Evolutionary conservation across 495 filamentous ascomycete genomes (phyloP).

Genomic region (Aspergillus affinis): DNA sequence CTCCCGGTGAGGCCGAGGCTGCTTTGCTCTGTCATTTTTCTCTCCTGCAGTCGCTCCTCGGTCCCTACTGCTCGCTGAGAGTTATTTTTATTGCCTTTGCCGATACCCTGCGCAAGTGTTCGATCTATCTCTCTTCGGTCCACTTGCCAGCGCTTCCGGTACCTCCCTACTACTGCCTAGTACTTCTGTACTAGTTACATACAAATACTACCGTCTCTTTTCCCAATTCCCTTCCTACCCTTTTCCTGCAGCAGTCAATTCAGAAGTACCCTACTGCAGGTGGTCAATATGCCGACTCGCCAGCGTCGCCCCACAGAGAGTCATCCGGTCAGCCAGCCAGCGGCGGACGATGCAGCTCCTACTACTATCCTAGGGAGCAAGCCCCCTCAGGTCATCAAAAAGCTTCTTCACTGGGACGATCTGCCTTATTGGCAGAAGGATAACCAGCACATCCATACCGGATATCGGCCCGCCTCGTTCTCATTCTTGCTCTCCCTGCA

Average conservation of each 20-base stretch:
- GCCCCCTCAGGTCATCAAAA: conserved; percentile 32
- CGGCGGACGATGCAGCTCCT: conserved; percentile 19
- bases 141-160: background rate
- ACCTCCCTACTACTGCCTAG: background rate
- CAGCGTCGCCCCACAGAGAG: conserved; percentile 37
- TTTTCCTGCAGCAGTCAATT: conserved; percentile 4
- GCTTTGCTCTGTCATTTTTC: background rate
- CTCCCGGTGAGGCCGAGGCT: background rate
- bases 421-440: conserved; percentile 70
- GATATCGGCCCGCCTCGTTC: conserved; percentile 68
- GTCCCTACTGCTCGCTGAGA: background rate
- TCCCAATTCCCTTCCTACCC: background rate
- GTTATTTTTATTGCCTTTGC: background rate
- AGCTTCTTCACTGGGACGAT: conserved; percentile 61
- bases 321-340: conserved; percentile 17
- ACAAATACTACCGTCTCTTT: too few relatives aligned
- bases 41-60: background rate
- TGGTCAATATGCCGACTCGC: conserved; percentile 30
- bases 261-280: background rate
- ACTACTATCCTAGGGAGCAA: conserved; percentile 25
- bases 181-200: background rate
- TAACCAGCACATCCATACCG: conserved; percentile 71
- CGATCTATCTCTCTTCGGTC: background rate
- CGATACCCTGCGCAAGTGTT: background rate
- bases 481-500: conserved; percentile 64